Base-by-base conservation (phyloP, 2,329 filamentous ascomycete genomes). In the Fusarium sp. region DNA sequence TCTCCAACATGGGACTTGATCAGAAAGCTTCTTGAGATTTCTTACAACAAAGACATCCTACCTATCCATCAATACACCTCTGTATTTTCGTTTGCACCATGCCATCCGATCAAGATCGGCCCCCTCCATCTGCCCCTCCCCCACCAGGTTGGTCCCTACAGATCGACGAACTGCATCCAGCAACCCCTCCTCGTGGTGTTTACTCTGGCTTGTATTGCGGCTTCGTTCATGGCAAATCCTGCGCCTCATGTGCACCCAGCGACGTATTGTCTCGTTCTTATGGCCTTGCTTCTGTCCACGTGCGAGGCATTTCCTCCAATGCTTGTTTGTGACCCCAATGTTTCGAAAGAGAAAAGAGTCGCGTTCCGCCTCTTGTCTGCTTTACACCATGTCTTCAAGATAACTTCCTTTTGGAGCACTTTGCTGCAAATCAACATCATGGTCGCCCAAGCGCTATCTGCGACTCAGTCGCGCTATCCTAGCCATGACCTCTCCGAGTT, bases 401-500 rank as follows among this genome's bases (percentile, higher is more conserved):
- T 14, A 41, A 43, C 18, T 37, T 20, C 27, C 39, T 11, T 36
- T 48, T 27, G 20, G 53, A 46, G 45, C 54, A 46, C 40, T 48
- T 49, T 58, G 36, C 58, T 52, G 15, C 18, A 45, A 60, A 10
- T 21, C 47, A 35, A 39, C 49, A 67, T 27, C 39, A 73, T 74
- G 70, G 35, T 60, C 33, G 40, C 61, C 35, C 50, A 69, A 45
- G 31, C 35, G 35, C 47, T 37, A 29, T 27, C 48, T 27, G 17
- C 50, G 36, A 14, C 43, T 31, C 50, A 51, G 29, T 43, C 46
- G 49, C 53, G 59, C 29, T 66, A 69, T 13, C 56, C 54, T 37
- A 71, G 73, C 11, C 80, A 82, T 67, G 80, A 85, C 58, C 72
- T 82, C 50, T 77, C 81, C 13, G 64, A 76, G 37, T 87, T 87